Conservation (phyloP, 305 asterid genomes). For the Fraxinus velutina region DNA sequence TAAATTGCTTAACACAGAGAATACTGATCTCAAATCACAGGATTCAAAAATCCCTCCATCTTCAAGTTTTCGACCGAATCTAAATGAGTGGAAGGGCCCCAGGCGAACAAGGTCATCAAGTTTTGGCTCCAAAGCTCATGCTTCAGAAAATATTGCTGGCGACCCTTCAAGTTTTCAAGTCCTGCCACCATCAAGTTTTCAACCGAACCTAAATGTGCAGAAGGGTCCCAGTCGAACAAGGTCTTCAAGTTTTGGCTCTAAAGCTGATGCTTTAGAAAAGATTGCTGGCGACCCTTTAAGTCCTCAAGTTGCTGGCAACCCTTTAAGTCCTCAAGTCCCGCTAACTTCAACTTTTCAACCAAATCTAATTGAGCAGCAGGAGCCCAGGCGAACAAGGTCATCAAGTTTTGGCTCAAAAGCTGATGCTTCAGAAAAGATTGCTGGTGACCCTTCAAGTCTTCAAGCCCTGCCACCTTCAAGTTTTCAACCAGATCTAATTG, state of each 20-base stretch:
- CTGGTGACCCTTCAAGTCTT: slow-evolving; percentile 16
- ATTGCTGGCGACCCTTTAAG: slow-evolving; percentile 15
- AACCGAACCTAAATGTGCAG: slow-evolving; percentile 27
- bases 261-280: slow-evolving; percentile 37
- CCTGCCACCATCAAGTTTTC: slow-evolving; percentile 31
- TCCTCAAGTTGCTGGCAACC: background rate
- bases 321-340: slow-evolving; percentile 16
- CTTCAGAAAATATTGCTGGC: slow-evolving; percentile 32
- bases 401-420: slow-evolving; percentile 37
- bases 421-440: slow-evolving; percentile 36
- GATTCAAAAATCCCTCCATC: slow-evolving; percentile 31
- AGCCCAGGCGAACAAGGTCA: slow-evolving; percentile 31
- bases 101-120: slow-evolving; percentile 33
- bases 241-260: slow-evolving; percentile 36
- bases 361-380: slow-evolving; percentile 30
- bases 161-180: slow-evolving; percentile 17
- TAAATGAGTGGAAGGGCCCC: slow-evolving; percentile 31
- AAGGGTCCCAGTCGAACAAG: slow-evolving; percentile 35
- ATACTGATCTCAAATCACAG: slow-evolving; percentile 31
- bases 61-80: slow-evolving; percentile 28
- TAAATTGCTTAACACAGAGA: slow-evolving; percentile 30
- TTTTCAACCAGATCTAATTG: slow-evolving; percentile 27
- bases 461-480: slow-evolving; percentile 29
- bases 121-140: slow-evolving; percentile 38
- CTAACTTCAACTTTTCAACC: slow-evolving; percentile 29